Percentiles rank a stretch among this genome's conserved stretches.
Evolutionary conservation across 163 green algal genomes (phyloP).

Genomic region (Scenedesmus sp.): DNA sequence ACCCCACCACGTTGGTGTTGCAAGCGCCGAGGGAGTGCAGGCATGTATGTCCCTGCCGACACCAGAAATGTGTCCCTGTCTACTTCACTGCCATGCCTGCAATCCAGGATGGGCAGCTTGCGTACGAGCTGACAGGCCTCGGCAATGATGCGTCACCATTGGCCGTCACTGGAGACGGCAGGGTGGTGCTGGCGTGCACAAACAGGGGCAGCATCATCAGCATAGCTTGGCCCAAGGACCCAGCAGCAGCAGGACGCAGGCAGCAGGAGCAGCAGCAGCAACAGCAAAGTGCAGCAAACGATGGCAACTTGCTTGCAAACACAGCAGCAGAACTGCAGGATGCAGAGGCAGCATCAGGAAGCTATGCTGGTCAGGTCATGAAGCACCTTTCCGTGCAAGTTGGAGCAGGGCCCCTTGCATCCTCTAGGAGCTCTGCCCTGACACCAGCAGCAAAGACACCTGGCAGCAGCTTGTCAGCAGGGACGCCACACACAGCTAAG

Average conservation of each 20-base stretch:
- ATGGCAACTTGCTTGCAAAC: background rate
- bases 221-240: conserved; percentile 44
- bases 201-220: conserved; percentile 33
- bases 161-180: conserved; percentile 23
- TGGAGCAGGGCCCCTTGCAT: background rate
- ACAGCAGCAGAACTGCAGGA: background rate
- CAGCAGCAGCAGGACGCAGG: conserved; percentile 18
- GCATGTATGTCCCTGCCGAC: too few relatives aligned
- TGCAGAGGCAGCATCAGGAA: background rate
- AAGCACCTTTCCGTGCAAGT: conserved; percentile 30
- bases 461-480: background rate
- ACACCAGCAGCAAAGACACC: background rate
- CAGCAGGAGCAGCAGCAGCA: conserved; percentile 38
- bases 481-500: conserved; percentile 4
- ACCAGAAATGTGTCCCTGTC: background rate
- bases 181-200: conserved; percentile 33
- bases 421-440: background rate
- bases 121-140: conserved; percentile 24
- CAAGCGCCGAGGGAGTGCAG: too few relatives aligned
- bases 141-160: conserved; percentile 40
- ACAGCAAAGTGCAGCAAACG: background rate
- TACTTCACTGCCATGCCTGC: background rate
- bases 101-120: conserved; percentile 3
- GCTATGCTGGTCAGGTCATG: background rate
- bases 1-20: background rate